phyloP scores from a whole-genome alignment of 257 asterid species.

The Solanum paucissectum region DNA sequence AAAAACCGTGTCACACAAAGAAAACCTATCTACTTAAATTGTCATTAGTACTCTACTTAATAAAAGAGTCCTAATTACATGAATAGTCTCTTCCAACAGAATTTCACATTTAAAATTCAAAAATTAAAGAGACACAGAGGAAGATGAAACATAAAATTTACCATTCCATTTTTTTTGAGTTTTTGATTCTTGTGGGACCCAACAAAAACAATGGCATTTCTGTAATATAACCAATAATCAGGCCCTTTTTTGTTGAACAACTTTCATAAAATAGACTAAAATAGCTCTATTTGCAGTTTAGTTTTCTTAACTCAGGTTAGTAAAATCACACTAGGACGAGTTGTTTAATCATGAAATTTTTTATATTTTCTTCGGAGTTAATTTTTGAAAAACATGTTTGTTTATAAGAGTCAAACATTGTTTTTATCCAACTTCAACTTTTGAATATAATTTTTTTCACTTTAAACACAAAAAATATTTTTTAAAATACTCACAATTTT shows the following conservation, averaged over 20 bases:
- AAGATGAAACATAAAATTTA: background rate
- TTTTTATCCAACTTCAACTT: no score
- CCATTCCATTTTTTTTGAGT: background rate
- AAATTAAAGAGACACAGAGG: background rate
- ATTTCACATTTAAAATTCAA: background rate
- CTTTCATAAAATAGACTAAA: background rate
- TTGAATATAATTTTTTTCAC: no score
- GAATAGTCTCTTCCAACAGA: background rate
- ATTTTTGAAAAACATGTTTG: no score
- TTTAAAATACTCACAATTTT: background rate
- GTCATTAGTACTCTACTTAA: background rate
- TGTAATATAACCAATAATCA: background rate
- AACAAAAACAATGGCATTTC: background rate
- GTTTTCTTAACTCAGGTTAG: background rate
- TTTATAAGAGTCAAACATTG: no score
- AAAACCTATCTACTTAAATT: background rate
- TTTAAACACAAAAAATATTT: no score
- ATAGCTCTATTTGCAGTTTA: background rate
- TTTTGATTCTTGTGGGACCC: background rate
- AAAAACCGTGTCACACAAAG: background rate
- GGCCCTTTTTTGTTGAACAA: background rate
- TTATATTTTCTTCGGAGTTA: fast-evolving
- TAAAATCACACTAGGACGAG: background rate
- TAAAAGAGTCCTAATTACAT: background rate
- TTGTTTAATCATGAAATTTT: background rate